Conservation (phyloP, 768 basidiomycete species). For the Leccinum ochraceum region DNA sequence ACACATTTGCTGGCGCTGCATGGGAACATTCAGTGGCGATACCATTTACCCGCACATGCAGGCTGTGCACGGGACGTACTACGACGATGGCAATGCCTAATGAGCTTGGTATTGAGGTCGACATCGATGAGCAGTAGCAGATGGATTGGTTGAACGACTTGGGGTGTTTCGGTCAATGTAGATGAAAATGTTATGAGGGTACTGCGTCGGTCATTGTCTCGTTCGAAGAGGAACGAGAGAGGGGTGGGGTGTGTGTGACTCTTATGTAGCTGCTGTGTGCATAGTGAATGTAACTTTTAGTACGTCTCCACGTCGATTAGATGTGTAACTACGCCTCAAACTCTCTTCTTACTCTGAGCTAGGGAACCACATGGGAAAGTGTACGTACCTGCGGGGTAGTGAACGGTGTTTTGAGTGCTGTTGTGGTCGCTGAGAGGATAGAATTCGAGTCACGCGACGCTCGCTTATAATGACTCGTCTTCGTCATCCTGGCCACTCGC, state of each 20-base stretch:
- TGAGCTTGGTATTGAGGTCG: conserved; percentile 15
- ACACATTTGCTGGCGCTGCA: conserved; percentile 75
- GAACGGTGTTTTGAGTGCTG: too few relatives aligned
- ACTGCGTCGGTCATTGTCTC: too few relatives aligned
- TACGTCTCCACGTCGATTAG: too few relatives aligned
- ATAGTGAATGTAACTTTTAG: too few relatives aligned
- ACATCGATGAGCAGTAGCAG: conserved; percentile 16
- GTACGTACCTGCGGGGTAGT: too few relatives aligned
- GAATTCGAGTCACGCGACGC: conserved; percentile 6
- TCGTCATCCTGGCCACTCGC: conserved; percentile 4
- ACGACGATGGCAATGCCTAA: conserved; percentile 16
- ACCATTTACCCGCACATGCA: conserved; percentile 43
- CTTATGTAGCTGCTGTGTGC: too few relatives aligned
- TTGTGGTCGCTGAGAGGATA: too few relatives aligned
- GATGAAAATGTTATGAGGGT: too few relatives aligned
- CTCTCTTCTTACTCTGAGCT: too few relatives aligned
- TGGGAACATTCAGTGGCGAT: conserved; percentile 37
- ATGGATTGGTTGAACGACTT: too few relatives aligned
- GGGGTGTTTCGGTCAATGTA: background rate
- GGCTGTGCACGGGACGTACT: conserved; percentile 32
- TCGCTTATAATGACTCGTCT: background rate
- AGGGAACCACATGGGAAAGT: too few relatives aligned
- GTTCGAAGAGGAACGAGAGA: background rate
- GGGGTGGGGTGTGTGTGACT: background rate
- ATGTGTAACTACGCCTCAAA: too few relatives aligned